Conservation (phyloP, 1,284 basidiomycete species). For the Limonomyces culmigenus region DNA sequence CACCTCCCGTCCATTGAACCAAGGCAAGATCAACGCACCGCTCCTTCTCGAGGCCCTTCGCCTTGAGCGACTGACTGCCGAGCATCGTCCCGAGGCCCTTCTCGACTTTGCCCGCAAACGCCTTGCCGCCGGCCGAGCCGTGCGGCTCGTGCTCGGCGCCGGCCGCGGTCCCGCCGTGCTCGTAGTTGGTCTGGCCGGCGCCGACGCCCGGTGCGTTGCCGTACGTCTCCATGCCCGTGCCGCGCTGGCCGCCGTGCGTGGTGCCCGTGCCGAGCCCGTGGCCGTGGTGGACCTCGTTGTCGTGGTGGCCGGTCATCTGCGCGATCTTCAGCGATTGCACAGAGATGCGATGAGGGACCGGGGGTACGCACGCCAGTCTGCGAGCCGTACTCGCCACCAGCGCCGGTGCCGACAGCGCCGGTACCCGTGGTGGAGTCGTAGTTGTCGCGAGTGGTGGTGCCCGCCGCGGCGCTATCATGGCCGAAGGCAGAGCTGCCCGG, state of each 20-base stretch:
- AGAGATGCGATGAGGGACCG: too few species aligned
- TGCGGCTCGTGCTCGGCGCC: not conserved
- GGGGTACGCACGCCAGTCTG: too few species aligned
- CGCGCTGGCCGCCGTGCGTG: not conserved
- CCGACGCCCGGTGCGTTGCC: not conserved
- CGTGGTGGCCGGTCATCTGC: not conserved
- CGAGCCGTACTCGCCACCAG: too few species aligned
- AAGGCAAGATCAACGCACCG: constrained; percentile 21
- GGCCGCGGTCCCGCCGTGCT: not conserved
- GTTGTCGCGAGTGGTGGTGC: not conserved
- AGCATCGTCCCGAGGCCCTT: constrained; percentile 26
- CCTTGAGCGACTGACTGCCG: constrained; percentile 29
- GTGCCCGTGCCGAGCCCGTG: not conserved
- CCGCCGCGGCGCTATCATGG: not conserved
- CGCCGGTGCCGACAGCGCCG: too few species aligned
- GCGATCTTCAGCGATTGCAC: too few species aligned
- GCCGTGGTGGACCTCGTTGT: not conserved
- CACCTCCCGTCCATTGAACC: too few species aligned
- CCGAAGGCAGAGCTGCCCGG: not conserved
- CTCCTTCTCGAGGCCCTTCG: constrained; percentile 34
- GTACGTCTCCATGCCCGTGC: too few species aligned
- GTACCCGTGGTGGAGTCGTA: not conserved
- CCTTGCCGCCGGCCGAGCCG: not conserved
- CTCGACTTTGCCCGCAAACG: constrained; percentile 25
- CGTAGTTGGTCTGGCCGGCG: not conserved